Evolutionary conservation across 768 basidiomycete species (phyloP).

Genomic region (Favolaschia claudopus): DNA sequence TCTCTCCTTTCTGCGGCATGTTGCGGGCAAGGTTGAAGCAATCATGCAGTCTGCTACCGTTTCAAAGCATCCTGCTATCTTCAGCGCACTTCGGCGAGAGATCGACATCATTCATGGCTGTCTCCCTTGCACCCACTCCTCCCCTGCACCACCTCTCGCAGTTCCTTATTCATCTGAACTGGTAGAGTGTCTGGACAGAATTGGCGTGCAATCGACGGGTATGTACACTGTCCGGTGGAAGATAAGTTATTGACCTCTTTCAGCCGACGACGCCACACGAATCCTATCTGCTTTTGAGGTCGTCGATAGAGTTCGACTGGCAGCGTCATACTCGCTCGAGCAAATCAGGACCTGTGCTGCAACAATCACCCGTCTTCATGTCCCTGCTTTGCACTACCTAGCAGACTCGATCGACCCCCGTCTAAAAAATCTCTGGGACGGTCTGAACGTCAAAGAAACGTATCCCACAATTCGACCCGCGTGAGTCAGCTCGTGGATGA

Average conservation of each 20-base stretch:
- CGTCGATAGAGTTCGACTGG: conserved; percentile 69
- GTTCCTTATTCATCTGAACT: conserved; percentile 28
- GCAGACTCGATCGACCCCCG: conserved; percentile 53
- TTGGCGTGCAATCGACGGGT: conserved; percentile 57
- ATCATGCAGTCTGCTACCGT: conserved; percentile 38
- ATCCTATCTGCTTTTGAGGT: conserved; percentile 58
- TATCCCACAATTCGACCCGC: conserved; percentile 30
- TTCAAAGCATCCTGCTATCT: conserved; percentile 42
- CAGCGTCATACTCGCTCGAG: conserved; percentile 40
- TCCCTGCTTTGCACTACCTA: conserved; percentile 50
- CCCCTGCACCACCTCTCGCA: background rate
- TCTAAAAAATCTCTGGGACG: conserved; percentile 51
- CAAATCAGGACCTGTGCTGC: conserved; percentile 50
- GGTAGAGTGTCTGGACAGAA: conserved; percentile 51
- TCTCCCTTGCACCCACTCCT: conserved; percentile 30
- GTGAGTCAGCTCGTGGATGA: conserved; percentile 35
- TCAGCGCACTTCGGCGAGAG: conserved; percentile 53
- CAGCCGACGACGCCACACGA: conserved; percentile 48
- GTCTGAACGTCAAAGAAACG: conserved; percentile 34
- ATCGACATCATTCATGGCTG: conserved; percentile 46
- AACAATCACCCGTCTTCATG: conserved; percentile 50
- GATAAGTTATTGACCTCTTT: background rate
- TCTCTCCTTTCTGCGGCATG: conserved; percentile 44
- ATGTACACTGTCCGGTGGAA: conserved; percentile 32
- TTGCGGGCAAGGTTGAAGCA: conserved; percentile 45